Evolutionary conservation across 2,329 filamentous ascomycete genomes (phyloP), one percentile per base, ranked within the genome.

Genomic region (Aureobasidium sp.): DNA sequence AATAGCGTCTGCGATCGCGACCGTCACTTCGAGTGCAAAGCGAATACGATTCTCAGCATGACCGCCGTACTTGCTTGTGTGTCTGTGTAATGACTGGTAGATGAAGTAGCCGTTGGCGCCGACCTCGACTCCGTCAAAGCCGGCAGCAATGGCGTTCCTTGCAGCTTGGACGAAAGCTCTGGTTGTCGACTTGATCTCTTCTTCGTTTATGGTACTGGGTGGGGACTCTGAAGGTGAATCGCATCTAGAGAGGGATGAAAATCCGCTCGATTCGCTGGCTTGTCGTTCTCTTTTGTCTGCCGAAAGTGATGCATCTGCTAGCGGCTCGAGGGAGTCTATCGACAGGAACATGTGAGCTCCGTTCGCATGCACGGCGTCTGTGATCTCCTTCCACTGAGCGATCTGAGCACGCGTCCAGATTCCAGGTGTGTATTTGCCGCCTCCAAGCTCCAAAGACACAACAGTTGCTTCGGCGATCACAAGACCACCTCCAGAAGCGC

Each of bases 281-380:
- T 63, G 72, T 1, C 50, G 50, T 9, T 68, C 68, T 27, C 76
- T 70, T 21, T 67, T 67, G 2, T 42, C 16, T 16, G 70, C 65
- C 11, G 76, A 65, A 5, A 74, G 66, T 1, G 71, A 63, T 0
- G 72, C 69, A 61, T 76, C 71, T 0, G 81, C 81, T 2, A 79
- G 78, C 3, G 86, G 80, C 4, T 87, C 86, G 7, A 84, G 74
- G 0, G 79, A 80, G 78, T 83, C 87, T 0, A 89, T 75, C 68
- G 89, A 87, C 1, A 79, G 70, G 71, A 78, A 87, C 54, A 88
- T 84, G 68, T 78, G 83, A 15, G 78, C 80, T 4, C 81, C 82
- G 66, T 86, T 86, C 25, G 76, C 76, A 69, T 90, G 87, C 0
- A 89, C 84, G 0, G 81, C 83, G 32, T 84, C 79, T 2, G 82